Conservation (phyloP, 169 alveolate species). For the Cryptosporidium ubiquitum region DNA sequence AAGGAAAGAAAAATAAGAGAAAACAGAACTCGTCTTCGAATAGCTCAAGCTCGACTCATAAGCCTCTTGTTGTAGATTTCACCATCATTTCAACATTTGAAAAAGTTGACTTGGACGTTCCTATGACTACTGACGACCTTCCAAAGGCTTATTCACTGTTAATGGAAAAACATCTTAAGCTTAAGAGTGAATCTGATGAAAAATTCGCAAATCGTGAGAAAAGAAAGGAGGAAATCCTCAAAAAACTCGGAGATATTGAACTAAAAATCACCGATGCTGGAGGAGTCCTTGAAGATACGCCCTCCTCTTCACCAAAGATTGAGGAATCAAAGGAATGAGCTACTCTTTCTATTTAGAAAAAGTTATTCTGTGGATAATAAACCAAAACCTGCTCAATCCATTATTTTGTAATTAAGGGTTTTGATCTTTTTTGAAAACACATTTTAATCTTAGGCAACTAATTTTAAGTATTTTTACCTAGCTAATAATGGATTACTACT, state of each 20-base stretch:
- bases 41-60: background rate
- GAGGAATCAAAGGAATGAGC: constrained; percentile 45
- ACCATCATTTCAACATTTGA: constrained; percentile 57
- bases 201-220: constrained; percentile 70
- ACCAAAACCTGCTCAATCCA: constrained; percentile 1
- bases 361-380: background rate
- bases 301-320: background rate
- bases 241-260: constrained; percentile 46
- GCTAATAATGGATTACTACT: constrained; percentile 15
- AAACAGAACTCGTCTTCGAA: background rate
- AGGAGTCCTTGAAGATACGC: constrained; percentile 27
- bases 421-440: background rate
- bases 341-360: background rate
- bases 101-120: constrained; percentile 66
- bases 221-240: constrained; percentile 63
- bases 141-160: constrained; percentile 41
- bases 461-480: background rate
- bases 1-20: constrained; percentile 42
- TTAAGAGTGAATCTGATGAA: constrained; percentile 48
- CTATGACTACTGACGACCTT: constrained; percentile 49
- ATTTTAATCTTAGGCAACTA: constrained; percentile 29
- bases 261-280: constrained; percentile 45
- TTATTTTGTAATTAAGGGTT: background rate
- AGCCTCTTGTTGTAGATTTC: constrained; percentile 52
- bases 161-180: constrained; percentile 30